Percentiles rank a stretch among this genome's conserved stretches.
phyloP scores from a whole-genome alignment of 148 eudicot species.

The Chenopodium suecicum region DNA sequence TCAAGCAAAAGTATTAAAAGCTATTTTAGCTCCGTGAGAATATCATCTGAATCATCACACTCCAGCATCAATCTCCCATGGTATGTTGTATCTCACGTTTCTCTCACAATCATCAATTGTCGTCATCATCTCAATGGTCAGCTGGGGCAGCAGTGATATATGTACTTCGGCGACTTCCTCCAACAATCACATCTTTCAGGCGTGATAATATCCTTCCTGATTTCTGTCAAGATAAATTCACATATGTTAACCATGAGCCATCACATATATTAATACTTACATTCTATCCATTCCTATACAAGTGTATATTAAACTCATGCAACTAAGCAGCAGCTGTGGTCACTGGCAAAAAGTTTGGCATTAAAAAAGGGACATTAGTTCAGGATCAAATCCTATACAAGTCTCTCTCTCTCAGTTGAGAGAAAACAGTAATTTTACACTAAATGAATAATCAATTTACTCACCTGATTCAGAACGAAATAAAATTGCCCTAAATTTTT shows the following conservation, averaged over 20 bases:
- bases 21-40: constrained; percentile 17
- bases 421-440: background rate
- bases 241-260: background rate
- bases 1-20: constrained; percentile 15
- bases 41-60: constrained; percentile 15
- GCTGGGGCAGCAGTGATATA: constrained; percentile 30
- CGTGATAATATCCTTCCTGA: constrained; percentile 34
- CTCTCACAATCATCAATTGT: background rate
- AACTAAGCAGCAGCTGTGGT: background rate
- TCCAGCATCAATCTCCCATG: background rate
- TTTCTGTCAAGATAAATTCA: constrained; percentile 27
- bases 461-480: background rate
- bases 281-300: background rate
- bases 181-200: constrained; percentile 36
- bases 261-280: background rate
- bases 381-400: background rate
- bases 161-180: constrained; percentile 36
- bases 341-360: background rate
- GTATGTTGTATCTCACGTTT: constrained; percentile 2
- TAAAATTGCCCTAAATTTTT: background rate
- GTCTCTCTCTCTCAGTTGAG: background rate
- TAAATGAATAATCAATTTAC: background rate
- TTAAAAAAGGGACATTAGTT: too few relatives aligned
- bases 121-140: constrained; percentile 34
- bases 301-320: background rate